Evolutionary conservation across 306 rosid species (phyloP).

Genomic region (Sesbania bispinosa): DNA sequence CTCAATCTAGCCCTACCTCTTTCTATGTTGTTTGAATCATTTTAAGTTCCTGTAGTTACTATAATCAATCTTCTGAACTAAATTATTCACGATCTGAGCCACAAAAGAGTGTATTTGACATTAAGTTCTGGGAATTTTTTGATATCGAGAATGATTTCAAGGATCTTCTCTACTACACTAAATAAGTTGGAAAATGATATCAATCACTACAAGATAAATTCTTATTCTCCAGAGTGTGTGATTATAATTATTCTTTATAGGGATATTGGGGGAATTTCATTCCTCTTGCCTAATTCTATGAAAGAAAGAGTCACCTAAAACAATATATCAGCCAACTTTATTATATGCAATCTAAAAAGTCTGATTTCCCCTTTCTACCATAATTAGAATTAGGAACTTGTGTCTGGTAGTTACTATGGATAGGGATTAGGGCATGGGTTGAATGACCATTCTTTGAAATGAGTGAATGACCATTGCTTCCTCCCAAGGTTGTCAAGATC

Average conservation of each 20-base stretch:
- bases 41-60: slow-evolving; percentile 11
- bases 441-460: too few species aligned
- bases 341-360: background rate
- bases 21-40: background rate
- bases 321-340: background rate
- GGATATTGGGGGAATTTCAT: background rate
- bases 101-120: background rate
- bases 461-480: background rate
- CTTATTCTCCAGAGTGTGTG: background rate
- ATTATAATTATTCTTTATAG: background rate
- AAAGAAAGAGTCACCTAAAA: slow-evolving; percentile 10
- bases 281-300: background rate
- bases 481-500: too few species aligned
- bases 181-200: background rate
- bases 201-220: background rate
- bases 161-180: background rate
- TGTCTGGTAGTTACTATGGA: background rate
- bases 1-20: background rate
- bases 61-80: background rate
- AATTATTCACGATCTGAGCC: background rate
- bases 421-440: background rate
- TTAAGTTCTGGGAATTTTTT: background rate
- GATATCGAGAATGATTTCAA: background rate
- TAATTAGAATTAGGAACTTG: background rate
- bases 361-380: background rate